phyloP scores from a whole-genome alignment of 345 rosid genomes.

The Cardamine chenopodiifolia region DNA sequence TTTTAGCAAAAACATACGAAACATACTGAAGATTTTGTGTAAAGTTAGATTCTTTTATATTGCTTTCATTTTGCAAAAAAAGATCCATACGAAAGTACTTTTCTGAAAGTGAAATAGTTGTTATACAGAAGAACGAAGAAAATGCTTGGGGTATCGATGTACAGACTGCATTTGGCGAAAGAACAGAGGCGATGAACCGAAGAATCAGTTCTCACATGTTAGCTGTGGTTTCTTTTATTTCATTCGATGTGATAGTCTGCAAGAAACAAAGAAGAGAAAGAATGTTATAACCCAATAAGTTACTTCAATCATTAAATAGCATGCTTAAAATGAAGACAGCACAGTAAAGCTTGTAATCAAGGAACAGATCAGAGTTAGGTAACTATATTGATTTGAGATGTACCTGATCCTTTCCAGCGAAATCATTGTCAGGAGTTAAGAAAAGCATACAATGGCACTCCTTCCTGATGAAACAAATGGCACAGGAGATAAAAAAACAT shows the following conservation, averaged over 20 bases:
- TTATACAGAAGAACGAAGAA: slow-evolving; percentile 38
- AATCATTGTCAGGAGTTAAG: slow-evolving; percentile 95
- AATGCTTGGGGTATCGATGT: slow-evolving; percentile 34
- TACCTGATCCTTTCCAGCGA: slow-evolving; percentile 94
- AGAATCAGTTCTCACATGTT: slow-evolving; percentile 53
- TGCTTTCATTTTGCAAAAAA: slow-evolving; percentile 17
- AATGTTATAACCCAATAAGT: slow-evolving; percentile 3
- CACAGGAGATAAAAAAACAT: neutral
- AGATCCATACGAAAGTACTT: slow-evolving; percentile 19
- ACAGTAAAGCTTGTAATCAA: neutral
- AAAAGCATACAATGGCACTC: slow-evolving; percentile 99
- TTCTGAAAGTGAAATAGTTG: slow-evolving; percentile 26
- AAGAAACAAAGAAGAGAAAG: slow-evolving; percentile 20
- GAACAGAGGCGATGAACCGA: neutral
- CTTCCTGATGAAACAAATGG: slow-evolving; percentile 59
- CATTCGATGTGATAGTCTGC: slow-evolving; percentile 78
- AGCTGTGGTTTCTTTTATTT: slow-evolving; percentile 68
- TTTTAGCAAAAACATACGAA: no score
- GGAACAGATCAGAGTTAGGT: neutral
- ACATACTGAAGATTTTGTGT: slow-evolving; percentile 7
- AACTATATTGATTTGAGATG: neutral
- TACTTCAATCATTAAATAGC: neutral
- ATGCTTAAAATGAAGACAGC: neutral
- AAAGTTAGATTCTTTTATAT: slow-evolving; percentile 22
- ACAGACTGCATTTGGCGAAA: slow-evolving; percentile 31